Conservation (phyloP, 768 basidiomycete genomes). For the Mrakia blollopis region DNA sequence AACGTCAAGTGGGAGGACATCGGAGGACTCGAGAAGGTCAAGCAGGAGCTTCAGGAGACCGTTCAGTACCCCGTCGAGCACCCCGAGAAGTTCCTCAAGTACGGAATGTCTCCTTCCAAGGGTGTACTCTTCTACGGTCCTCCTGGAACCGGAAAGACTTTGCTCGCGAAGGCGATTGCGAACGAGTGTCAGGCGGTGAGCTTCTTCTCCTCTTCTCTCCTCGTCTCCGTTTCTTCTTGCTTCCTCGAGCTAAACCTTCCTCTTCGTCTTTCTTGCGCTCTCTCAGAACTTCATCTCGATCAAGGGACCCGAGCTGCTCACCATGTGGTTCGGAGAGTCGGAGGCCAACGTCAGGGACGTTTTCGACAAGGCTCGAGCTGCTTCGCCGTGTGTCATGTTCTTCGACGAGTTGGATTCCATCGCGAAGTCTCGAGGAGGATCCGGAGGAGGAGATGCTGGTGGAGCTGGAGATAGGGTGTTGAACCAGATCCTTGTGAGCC, state of each 20-base stretch:
- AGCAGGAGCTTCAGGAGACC: slow-evolving; percentile 96
- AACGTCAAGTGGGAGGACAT: slow-evolving; percentile 99
- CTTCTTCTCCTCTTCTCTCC: neutral
- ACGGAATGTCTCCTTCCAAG: slow-evolving; percentile 99
- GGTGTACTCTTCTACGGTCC: slow-evolving; percentile 99
- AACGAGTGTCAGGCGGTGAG: slow-evolving; percentile 87
- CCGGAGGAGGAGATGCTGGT: slow-evolving; percentile 77
- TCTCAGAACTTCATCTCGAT: slow-evolving; percentile 86
- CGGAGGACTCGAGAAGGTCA: slow-evolving; percentile 99
- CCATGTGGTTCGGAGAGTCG: slow-evolving; percentile 99
- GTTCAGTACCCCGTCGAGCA: slow-evolving; percentile 99
- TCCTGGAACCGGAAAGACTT: slow-evolving; percentile 98
- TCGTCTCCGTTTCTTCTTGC: neutral
- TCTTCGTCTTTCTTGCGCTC: neutral
- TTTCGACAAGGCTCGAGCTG: slow-evolving; percentile 98
- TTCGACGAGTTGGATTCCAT: slow-evolving; percentile 99
- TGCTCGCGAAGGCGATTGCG: slow-evolving; percentile 97
- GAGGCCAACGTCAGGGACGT: slow-evolving; percentile 99
- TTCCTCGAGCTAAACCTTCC: neutral
- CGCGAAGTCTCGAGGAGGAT: slow-evolving; percentile 86
- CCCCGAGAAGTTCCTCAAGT: slow-evolving; percentile 99
- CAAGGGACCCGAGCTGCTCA: slow-evolving; percentile 97
- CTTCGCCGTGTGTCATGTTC: slow-evolving; percentile 99
- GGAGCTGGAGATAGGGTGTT: slow-evolving; percentile 97
- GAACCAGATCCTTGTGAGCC: slow-evolving; percentile 53